Evolutionary conservation across 345 rosid genomes (phyloP), one percentile per base, ranked within the genome.

Genomic region (Brassica rapa): DNA sequence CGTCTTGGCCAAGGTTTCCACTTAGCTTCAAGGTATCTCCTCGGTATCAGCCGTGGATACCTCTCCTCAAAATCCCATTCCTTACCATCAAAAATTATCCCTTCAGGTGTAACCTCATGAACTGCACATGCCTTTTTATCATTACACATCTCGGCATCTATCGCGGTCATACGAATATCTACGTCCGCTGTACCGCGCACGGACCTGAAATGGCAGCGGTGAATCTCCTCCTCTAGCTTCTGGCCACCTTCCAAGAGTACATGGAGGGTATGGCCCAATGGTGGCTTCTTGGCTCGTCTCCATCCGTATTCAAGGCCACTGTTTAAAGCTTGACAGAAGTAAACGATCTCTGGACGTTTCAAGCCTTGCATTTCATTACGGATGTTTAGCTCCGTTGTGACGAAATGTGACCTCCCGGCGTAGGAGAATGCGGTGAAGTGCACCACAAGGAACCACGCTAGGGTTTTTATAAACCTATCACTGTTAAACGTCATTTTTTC

Each of bases 1-100:
- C 79, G 78, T 23, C 74, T 61, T 8, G 82, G 79, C 82, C 82
- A 80, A 0, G 79, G 75, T 27, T 74, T 80, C 82, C 82, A 80
- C 55, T 51, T 68, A 21, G 71, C 82, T 69, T 80, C 82, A 0
- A 80, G 15, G 57, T 33, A 80, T 9, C 4, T 80, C 39, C n/a
- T 8, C 2, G 79, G 66, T 68, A 68, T 30, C 5, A 80, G 25
- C 67, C 61, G 74, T 21, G 79, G 82, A 39, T 80, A 80, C 23
- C 79, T 69, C 66, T 74, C 75, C 21, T 14, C 61, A 63, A 80
- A 80, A 51, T 61, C 69, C 82, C 82, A 79, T 32, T 79, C 78
- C 35, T 79, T 61, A 79, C 82, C 82, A 24, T 80, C 71, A 1
- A 37, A 80, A 46, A 3, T 5, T 19, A 80, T 62, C 66, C 82